A percentile compares a stretch with the other conserved stretches of the same genome.
Conservation (phyloP, 2,329 filamentous ascomycete species). For the Monilinia aucupariae region DNA sequence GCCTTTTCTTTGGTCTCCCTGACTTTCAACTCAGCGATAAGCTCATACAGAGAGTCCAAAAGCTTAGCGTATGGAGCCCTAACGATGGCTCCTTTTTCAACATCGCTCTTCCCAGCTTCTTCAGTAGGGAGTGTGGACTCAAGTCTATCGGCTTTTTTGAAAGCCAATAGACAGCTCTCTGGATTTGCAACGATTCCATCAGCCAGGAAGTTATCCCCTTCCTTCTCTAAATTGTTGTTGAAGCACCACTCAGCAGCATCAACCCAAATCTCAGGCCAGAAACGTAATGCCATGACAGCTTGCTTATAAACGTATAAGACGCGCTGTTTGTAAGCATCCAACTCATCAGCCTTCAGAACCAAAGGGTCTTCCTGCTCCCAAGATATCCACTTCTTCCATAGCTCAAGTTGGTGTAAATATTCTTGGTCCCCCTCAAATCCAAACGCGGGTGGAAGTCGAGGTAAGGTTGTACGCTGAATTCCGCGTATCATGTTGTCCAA, state of each 20-base stretch:
- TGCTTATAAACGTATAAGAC: constrained; percentile 91
- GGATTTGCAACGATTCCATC: constrained; percentile 86
- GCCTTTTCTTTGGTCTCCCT: constrained; percentile 54
- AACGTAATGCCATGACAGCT: constrained; percentile 84
- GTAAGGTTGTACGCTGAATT: constrained; percentile 70
- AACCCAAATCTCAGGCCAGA: constrained; percentile 95
- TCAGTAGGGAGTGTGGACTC: constrained; percentile 73
- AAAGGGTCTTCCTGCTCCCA: constrained; percentile 95
- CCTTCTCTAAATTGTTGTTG: constrained; percentile 63
- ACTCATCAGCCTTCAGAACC: constrained; percentile 77
- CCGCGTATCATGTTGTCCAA: constrained; percentile 82
- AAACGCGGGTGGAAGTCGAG: constrained; percentile 72
- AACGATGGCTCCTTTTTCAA: constrained; percentile 57
- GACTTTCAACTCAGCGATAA: constrained; percentile 68
- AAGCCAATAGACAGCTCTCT: constrained; percentile 83
- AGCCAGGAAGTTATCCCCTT: constrained; percentile 63
- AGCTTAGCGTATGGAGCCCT: constrained; percentile 78
- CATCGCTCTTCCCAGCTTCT: constrained; percentile 65
- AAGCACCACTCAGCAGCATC: constrained; percentile 92
- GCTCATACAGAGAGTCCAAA: constrained; percentile 79
- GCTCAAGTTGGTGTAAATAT: constrained; percentile 73
- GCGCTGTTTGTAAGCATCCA: constrained; percentile 66
- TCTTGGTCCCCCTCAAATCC: constrained; percentile 85
- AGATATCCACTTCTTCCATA: constrained; percentile 90
- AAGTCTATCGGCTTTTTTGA: constrained; percentile 83